Evolutionary conservation across 2,329 filamentous ascomycete species (phyloP), one percentile per base, ranked within the genome.

Genomic region (Orbilia brochopaga): DNA sequence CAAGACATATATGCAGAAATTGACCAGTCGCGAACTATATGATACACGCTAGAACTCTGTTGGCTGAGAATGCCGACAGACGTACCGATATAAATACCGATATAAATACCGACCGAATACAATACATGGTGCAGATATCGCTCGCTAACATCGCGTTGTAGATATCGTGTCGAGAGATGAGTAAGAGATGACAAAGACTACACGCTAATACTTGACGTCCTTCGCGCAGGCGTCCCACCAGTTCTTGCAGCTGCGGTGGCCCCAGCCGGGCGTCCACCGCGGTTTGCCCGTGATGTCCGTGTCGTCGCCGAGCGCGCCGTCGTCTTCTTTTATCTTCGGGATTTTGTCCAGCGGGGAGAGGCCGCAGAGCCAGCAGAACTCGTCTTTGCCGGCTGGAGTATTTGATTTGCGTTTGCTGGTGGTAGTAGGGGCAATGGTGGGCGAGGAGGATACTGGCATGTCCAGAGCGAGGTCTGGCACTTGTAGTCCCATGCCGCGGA

Each of bases 361-460:
- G 8, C 67, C 67, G 50, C 67, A 72, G 11, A 72, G 32, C 67
- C 67, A 72, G 55, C 67, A 72, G 24, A 72, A 64, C 24, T 72
- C 67, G 15, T 52, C 62, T 13, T 46, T 35, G 2, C 19, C 37
- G 2, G 35, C 19, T 17, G 42, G 24, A 19, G 7, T 60, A 21
- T 5, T 8, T 19, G 27, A 17, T n/a, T 44, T 13, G 32, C 44
- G n/a, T 21, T 17, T 19, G 24, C n/a, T 30, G 40, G 27, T 2
- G 55, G 30, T 24, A 23, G 10, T 13, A 19, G 1, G 30, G 32
- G 15, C 10, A 24, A n/a, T 8, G 23, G 51, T n/a, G 17, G 60
- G 23, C 6, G 51, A 4, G 24, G 51, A 10, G 3, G 19, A 11
- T 13, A 72, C 21, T 1, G 32, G 46, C 67, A 70, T 63, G 17